Base-by-base conservation (phyloP, 306 rosid genomes). In the Spatholobus suberectus region DNA sequence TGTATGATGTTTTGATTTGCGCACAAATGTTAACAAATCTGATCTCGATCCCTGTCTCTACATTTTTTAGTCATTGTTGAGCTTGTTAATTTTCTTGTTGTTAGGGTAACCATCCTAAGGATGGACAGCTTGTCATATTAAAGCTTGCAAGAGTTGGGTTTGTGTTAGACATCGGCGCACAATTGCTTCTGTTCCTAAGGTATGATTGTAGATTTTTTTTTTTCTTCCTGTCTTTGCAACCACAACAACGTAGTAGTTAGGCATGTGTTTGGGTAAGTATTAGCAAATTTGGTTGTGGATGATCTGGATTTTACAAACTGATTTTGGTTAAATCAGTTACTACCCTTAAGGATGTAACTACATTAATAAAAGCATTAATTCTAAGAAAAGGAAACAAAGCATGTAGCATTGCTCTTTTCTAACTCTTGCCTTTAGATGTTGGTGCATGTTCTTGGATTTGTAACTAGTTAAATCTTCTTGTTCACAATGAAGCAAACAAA, bases 51-150 rank as follows among this genome's bases (percentile, higher is more conserved):
- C 14, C 38, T 66, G 47, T 52, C 70, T 29, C 43, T 29, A 23
- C 41, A 63, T 58, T 57, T 15, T 21, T 20, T 73, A 74, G 10
- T 77, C 54, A 15, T 70, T 66, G 65, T 70, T 67, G 52, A 66
- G 54, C 51, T 82, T 3, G 8, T 79, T 63, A 26, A 77, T 84
- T 80, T n/a, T 8, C 85, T 65, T 86, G 52, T 78, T 82, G 46
- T 49, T 65, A 96, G 99, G 99, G 99, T 54, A 73, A 85, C 26
- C 99, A 96, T 89, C 99, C 99, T 2, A 77, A 69, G 66, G 98
- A 92, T 87, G 98, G 96, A 68, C 90, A 77, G 38, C 97, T 97
- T 20, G 89, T 96, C 84, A 62, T 88, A 13, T 47, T 96, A 77
- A 92, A 85, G 90, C 83, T 91, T 62, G 86, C 89, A 27, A 88